Evolutionary conservation across 495 filamentous ascomycete genomes (phyloP), one percentile per base, ranked within the genome.

Genomic region (Stereocaulon alpinum): DNA sequence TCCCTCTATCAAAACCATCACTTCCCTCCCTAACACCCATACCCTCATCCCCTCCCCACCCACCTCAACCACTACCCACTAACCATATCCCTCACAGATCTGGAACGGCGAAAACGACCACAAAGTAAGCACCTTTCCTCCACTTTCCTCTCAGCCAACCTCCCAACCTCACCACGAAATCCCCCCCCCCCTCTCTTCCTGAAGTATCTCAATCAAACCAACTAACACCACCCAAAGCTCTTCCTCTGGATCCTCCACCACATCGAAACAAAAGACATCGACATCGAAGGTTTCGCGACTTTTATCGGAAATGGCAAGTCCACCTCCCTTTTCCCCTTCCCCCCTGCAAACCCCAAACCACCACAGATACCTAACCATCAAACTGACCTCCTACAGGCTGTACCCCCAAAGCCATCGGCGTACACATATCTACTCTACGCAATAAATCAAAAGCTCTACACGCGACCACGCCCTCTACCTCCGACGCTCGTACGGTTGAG

Each of bases 101-200:
- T 58, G 55, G 55, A 24, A 11, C n/a, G 11, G 24, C 42, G 55
- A 49, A 9, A 49, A 49, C 17, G 14, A 58, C 17, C 55, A 30
- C 29, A 58, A 58, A 29, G 55, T 49, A 40, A 5, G 24, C 24
- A 2, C 40, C 51, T 14, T 37, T 10, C 34, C 34, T 12, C 34
- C 34, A 2, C 34, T 37, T 37, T 6, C 34, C 34, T 37, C 34
- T 9, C 5, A 37, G 12, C 34, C 34, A 37, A 2, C 7, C 12
- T 10, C 34, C 34, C 11, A 6, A 6, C 32, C 47, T 29, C 20
- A 9, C 24, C 24, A 14, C 24, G n/a, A 47, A 18, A 47, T 24
- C 43, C 15, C 18, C 9, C 9, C 18, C 18, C n/a, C 43, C 22
- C 2, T 32, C 22, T 6, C 47, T 17, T 3, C 24, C 24, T 1